These are phyloP conservation scores for Jatropha podagrica DNA, from an alignment of 441 rosid genomes.

Conservation along the genomic window DNA sequence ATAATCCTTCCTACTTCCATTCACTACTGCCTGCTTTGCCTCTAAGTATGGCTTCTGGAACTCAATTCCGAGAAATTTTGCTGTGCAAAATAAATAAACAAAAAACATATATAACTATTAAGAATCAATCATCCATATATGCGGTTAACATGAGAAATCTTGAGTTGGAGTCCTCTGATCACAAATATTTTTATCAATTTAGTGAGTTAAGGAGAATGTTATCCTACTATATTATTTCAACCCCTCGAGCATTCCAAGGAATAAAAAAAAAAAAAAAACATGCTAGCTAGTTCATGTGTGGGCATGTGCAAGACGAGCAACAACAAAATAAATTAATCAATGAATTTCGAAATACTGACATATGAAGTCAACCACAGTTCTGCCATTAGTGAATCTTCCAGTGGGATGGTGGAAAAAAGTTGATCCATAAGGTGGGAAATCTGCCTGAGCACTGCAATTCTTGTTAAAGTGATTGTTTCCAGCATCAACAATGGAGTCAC, in stretches of 20 bases:
- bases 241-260: too few relatives aligned
- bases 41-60: slow-evolving; percentile 54
- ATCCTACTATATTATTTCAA: too few relatives aligned
- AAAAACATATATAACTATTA: background rate
- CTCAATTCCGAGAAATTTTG: slow-evolving; percentile 49
- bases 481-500: slow-evolving; percentile 62
- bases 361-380: slow-evolving; percentile 61
- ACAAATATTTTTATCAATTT: too few relatives aligned
- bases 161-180: too few relatives aligned
- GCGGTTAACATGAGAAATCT: too few relatives aligned
- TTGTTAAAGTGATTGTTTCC: slow-evolving; percentile 62
- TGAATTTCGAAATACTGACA: slow-evolving; percentile 27
- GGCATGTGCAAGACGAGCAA: too few relatives aligned
- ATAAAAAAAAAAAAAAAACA: background rate
- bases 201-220: too few relatives aligned
- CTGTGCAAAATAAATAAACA: slow-evolving; percentile 26
- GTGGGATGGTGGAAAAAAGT: slow-evolving; percentile 55
- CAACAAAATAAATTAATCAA: too few relatives aligned
- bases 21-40: slow-evolving; percentile 32
- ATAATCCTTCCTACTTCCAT: slow-evolving; percentile 38
- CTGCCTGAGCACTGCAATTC: slow-evolving; percentile 61
- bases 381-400: slow-evolving; percentile 75
- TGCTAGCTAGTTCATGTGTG: too few relatives aligned
- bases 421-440: slow-evolving; percentile 64
- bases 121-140: background rate